A percentile compares a stretch with the other conserved stretches of the same genome.
These are phyloP conservation scores for Candida yuanshanica DNA, from an alignment of 805 yeast genomes.

Conservation along the genomic window DNA sequence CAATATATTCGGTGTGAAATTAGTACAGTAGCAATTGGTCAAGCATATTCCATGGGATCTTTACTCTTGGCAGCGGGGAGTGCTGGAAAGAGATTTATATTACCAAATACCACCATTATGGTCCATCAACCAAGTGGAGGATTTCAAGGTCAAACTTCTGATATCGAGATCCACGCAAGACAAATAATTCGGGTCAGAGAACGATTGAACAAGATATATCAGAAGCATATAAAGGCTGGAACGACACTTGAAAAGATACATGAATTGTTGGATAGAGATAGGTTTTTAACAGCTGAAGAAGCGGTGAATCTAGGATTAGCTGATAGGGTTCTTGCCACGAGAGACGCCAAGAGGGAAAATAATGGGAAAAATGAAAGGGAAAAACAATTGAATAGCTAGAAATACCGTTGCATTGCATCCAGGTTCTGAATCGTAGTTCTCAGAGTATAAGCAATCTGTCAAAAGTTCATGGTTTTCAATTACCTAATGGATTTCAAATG, in stretches of 20 bases:
- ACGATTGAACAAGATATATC: slow-evolving; percentile 23
- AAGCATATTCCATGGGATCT: slow-evolving; percentile 31
- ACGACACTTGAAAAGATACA: slow-evolving; percentile 14
- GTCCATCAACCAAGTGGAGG: slow-evolving; percentile 31
- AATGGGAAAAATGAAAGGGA: not conserved
- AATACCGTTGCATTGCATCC: not conserved
- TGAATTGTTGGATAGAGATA: slow-evolving; percentile 20
- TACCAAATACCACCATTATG: slow-evolving; percentile 30
- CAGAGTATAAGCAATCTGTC: no score
- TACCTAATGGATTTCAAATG: slow-evolving; percentile 2
- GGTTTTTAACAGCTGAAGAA: slow-evolving; percentile 24
- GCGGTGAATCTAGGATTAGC: slow-evolving; percentile 28
- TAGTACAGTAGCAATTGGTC: slow-evolving; percentile 30
- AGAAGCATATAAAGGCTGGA: slow-evolving; percentile 21
- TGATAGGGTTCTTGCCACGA: slow-evolving; percentile 23
- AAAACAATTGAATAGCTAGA: not conserved
- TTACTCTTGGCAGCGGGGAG: slow-evolving; percentile 26
- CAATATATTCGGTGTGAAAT: slow-evolving; percentile 28
- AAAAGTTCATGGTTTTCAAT: not conserved
- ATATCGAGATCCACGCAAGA: slow-evolving; percentile 30
- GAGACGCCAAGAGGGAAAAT: slow-evolving; percentile 5
- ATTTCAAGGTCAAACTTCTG: slow-evolving; percentile 26
- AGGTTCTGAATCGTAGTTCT: no score
- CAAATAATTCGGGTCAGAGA: slow-evolving; percentile 27
- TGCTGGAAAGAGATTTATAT: slow-evolving; percentile 23